phyloP scores from a whole-genome alignment of 108 stramenopile species.

The Pseudonitzschia delicatissima region DNA sequence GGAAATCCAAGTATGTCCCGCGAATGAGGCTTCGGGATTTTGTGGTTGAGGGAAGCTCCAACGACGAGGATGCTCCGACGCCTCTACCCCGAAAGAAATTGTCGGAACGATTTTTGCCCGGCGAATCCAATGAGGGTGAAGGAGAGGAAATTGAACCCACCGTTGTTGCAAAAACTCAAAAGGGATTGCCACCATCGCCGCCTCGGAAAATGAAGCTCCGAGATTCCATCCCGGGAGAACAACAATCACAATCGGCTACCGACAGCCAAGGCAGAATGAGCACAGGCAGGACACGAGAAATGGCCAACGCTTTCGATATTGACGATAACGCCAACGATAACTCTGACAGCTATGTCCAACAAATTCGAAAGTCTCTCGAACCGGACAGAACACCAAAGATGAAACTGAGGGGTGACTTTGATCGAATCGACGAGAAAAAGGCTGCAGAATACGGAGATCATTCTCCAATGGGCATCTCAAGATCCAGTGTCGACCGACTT shows the following conservation, averaged over 20 bases:
- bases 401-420: constrained; percentile 11
- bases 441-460: not conserved
- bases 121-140: not conserved
- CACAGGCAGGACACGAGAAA: constrained; percentile 4
- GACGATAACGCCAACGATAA: not conserved
- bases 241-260: not conserved
- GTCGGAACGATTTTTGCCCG: not conserved
- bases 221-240: not conserved
- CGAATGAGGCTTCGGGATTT: constrained; percentile 34
- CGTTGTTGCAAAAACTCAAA: too few species aligned
- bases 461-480: not conserved
- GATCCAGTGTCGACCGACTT: not conserved
- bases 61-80: not conserved
- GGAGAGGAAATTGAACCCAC: not conserved
- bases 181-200: too few species aligned
- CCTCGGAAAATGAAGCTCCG: constrained; percentile 22
- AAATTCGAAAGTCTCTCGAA: constrained; percentile 25
- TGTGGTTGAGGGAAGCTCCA: not conserved
- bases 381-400: constrained; percentile 13
- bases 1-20: constrained; percentile 17
- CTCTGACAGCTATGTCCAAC: not conserved
- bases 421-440: constrained; percentile 17
- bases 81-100: constrained; percentile 6
- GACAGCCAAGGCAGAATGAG: not conserved
- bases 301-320: constrained; percentile 17